Evolutionary conservation across 768 basidiomycete genomes (phyloP), one percentile per base, ranked within the genome.

Genomic region (Tylopilus subfusipes): DNA sequence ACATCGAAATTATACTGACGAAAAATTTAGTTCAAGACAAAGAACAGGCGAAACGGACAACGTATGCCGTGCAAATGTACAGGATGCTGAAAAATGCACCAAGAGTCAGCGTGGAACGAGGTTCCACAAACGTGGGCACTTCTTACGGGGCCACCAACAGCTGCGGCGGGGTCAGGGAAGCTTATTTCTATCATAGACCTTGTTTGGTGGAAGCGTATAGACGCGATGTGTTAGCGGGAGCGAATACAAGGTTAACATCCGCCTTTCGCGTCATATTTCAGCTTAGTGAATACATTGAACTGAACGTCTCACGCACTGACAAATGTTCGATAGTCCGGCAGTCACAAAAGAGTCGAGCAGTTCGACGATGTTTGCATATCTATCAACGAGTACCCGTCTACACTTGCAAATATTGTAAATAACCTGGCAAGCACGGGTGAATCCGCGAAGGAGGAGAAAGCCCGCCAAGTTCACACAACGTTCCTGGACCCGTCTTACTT

Each of bases 121-220:
- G 4, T 13, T n/a, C n/a, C 4, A 29, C 5, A 10, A 36, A 21
- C 10, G 5, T 11, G 27, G 6, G n/a, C 1, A 61, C 74, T 55
- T 52, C 74, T 55, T 52, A 75, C 59, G 9, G 60, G 73, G 14
- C 65, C 71, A 38, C 65, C 65, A 6, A 52, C 25, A 24, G 52
- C 63, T 10, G 18, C 72, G 1, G 33, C 13, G 11, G 57, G 54
- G 22, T 73, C 73, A 0, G 76, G 75, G 12, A 81, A 74, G 18
- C 71, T 74, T 13, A 81, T 60, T 55, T 82, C 79, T 33, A 81
- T 75, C n/a, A n/a, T n/a, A n/a, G 48, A 60, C 75, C 58, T 56
- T 75, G 61, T 80, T 76, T 1, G 58, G 62, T 0, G 78, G 77
- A 5, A 85, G 71, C 0, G 63, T 53, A 57, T 78, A 79, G 7